phyloP scores from a whole-genome alignment of 768 basidiomycete species.

The Boletus fagicola region DNA sequence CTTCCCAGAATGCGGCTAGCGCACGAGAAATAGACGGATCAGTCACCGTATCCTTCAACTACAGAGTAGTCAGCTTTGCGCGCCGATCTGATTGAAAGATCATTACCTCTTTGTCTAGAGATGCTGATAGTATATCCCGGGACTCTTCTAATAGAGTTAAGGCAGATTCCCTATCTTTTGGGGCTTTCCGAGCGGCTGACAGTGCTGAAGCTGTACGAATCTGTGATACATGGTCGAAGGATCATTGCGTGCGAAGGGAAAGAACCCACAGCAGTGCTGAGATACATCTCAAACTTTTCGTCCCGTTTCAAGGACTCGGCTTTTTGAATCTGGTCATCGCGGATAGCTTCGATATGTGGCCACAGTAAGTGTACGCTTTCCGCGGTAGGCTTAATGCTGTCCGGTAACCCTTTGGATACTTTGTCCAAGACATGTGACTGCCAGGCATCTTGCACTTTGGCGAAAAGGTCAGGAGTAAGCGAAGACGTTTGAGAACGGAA shows the following conservation, averaged over 20 bases:
- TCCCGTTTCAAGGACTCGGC: constrained; percentile 70
- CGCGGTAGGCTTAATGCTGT: constrained; percentile 42
- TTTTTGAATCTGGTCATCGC: constrained; percentile 61
- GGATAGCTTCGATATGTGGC: constrained; percentile 49
- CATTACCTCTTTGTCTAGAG: constrained; percentile 70
- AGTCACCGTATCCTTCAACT: constrained; percentile 79
- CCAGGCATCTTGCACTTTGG: constrained; percentile 63
- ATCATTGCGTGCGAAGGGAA: constrained; percentile 7
- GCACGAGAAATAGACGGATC: constrained; percentile 84
- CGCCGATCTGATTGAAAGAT: constrained; percentile 9
- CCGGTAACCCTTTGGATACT: constrained; percentile 62
- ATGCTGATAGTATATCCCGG: constrained; percentile 69
- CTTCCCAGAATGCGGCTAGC: constrained; percentile 86
- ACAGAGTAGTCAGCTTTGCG: constrained; percentile 10
- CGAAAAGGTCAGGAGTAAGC: constrained; percentile 59
- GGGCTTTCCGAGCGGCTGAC: constrained; percentile 45
- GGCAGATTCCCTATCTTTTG: constrained; percentile 44
- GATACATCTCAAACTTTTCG: constrained; percentile 92
- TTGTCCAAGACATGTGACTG: constrained; percentile 57
- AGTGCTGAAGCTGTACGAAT: constrained; percentile 58
- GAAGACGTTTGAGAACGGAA: constrained; percentile 53
- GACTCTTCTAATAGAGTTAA: constrained; percentile 67
- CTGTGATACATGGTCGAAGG: constrained; percentile 24
- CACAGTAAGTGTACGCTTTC: constrained; percentile 57
- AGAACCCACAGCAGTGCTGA: constrained; percentile 67